Base-by-base conservation (phyloP, 2,329 filamentous ascomycete genomes). In the Sclerotinia sclerotiorum region DNA sequence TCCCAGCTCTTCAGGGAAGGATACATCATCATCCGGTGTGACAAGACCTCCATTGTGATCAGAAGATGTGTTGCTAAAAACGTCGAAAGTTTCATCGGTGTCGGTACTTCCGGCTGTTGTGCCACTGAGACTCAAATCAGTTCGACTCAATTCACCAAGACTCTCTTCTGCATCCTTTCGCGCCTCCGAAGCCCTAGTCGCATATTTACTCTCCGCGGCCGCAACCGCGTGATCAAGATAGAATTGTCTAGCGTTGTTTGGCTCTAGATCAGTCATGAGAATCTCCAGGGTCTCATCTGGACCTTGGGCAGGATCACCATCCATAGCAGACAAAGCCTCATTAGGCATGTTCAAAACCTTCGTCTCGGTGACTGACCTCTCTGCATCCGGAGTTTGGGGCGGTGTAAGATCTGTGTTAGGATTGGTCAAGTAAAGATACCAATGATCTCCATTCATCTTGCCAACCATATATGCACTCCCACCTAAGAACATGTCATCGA, bases 391-490 rank as follows among this genome's bases (percentile, higher is more conserved):
- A 15, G 91, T 97, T 42, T 88, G 84, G 68, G 94, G 94, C 6
- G 94, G 93, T 0, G 94, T 97, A 72, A 96, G 83, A 66, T 87
- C 83, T 60, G 87, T 89, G 78, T 90, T 89, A 24, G 95, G 94
- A 64, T 92, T 92, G 17, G 95, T 98, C 76, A 98, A 89, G 82
- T 99, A 99, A 68, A 99, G 84, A 79, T 98, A 98, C 95, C 95
- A 99, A 76, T 99, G 95, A 79, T 99, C 95, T 69, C 95, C 94
- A 75, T 99, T 99, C 94, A 98, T 98, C 82, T 97, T 98, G 77
- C 95, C 95, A 73, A 99, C 96, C 94, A 98, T 97, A 80, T 99
- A 99, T 63, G 95, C 95, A 79, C 94, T 98, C 67, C 95, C 95
- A 68, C 92, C 90, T 70, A 91, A 84, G 78, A 99, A 97, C 80